These are phyloP conservation scores for Cryphonectria naterciae DNA, from an alignment of 2,329 filamentous ascomycete genomes.

Conservation along the genomic window DNA sequence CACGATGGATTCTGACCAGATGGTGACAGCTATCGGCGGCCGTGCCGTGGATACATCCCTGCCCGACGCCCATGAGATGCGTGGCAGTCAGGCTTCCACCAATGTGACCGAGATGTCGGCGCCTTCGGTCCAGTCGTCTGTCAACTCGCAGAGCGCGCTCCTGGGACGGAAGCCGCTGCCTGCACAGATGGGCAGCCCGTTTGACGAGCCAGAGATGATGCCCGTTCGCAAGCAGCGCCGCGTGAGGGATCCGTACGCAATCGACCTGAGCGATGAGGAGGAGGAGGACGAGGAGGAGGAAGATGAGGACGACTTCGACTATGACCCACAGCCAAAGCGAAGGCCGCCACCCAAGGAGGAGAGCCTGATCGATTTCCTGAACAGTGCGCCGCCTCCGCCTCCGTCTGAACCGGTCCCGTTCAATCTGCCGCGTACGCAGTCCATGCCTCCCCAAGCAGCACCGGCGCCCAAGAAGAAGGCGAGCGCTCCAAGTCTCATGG, in stretches of 20 bases:
- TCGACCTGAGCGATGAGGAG: conserved; percentile 77
- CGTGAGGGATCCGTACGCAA: conserved; percentile 89
- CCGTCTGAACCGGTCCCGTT: conserved; percentile 46
- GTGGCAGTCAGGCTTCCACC: conserved; percentile 61
- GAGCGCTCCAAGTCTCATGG: conserved; percentile 65
- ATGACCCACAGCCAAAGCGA: conserved; percentile 50
- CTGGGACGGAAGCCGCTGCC: conserved; percentile 44
- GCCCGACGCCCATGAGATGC: conserved; percentile 58
- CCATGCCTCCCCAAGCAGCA: conserved; percentile 39
- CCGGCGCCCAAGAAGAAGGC: conserved; percentile 60
- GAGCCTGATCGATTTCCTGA: conserved; percentile 74
- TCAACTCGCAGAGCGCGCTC: conserved; percentile 77
- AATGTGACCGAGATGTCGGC: conserved; percentile 61
- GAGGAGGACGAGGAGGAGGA: conserved; percentile 45
- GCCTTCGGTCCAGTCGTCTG: conserved; percentile 63
- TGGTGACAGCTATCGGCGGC: conserved; percentile 58
- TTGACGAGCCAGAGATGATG: conserved; percentile 57
- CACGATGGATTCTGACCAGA: conserved; percentile 85
- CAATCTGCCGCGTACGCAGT: conserved; percentile 39
- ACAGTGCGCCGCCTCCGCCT: conserved; percentile 68
- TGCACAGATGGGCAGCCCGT: conserved; percentile 36
- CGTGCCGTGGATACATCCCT: conserved; percentile 62
- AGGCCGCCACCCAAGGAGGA: conserved; percentile 60
- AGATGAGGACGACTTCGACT: conserved; percentile 42
- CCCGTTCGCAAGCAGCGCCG: conserved; percentile 76